Base-by-base conservation (phyloP, 2,329 filamentous ascomycete species). In the Ilyonectria destructans region DNA sequence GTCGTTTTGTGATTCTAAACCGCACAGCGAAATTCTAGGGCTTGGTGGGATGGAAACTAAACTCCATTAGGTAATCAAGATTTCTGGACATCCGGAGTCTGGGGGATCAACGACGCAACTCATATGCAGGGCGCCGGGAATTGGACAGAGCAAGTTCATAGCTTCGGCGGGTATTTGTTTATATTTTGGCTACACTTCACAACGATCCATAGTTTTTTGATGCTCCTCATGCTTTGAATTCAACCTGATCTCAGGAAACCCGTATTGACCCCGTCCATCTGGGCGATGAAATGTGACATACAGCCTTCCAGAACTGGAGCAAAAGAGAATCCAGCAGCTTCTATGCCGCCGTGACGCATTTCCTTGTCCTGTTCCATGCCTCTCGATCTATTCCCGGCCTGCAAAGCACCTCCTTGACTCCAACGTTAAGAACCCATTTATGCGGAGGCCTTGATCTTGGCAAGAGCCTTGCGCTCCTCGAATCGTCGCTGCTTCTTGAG, bases 401-500 rank as follows among this genome's bases (percentile, higher is more conserved):
- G 72, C 77, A 74, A 67, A 75, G 75, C 75, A 76, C 74, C 76
- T 72, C 74, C 82, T 71, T 74, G 71, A 77, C 75, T 77, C 75
- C 75, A 76, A 68, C 74, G 73, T 70, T 73, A 81, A 84, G 82
- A 71, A 74, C 75, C 72, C 74, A 80, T 83, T 86, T 93, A 94
- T 84, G 93, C 92, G 80, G 92, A 87, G 80, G 93, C 92, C 89
- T 93, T 93, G 87, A 97, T 88, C 91, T 97, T 97, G 83, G 95
- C 94, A 83, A 97, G 89, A 81, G 94, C 92, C 93, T 98, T 98
- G 88, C 93, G 93, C 87, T 97, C 92, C 90, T 98, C 95, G 88
- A 97, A 98, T 84, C 95, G 93, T 85, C 95, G 94, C 92, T 98
- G 95, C 92, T 99, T 99, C 93, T 96, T 97, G 87, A 98, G 90